A percentile compares a stretch with the other conserved stretches of the same genome.
Evolutionary conservation across 371 early-diverging fungal genomes (phyloP).

Genomic region (Nematocida minor): DNA sequence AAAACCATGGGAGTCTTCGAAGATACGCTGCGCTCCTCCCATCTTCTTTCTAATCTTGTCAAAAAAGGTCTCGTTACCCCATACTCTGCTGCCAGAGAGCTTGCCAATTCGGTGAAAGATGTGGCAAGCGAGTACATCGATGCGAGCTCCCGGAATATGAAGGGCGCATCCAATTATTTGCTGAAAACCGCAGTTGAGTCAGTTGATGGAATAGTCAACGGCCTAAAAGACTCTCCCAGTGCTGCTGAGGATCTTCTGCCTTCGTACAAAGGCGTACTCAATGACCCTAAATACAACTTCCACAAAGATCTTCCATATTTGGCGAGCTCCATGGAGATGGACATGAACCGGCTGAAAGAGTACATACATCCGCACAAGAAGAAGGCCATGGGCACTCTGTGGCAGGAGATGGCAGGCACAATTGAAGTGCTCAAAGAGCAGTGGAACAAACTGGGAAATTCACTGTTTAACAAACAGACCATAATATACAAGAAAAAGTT

Average conservation of each 20-base stretch:
- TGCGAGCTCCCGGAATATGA: background rate
- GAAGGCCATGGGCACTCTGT: background rate
- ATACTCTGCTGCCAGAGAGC: constrained; percentile 17
- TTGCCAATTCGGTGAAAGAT: background rate
- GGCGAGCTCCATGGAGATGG: background rate
- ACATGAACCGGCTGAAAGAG: background rate
- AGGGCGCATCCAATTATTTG: constrained; percentile 28
- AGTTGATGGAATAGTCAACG: constrained; percentile 8
- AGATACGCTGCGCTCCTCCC: constrained; percentile 7
- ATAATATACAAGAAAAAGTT: constrained; percentile 5
- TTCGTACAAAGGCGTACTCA: constrained; percentile 7
- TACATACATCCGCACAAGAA: background rate
- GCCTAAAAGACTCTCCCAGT: constrained; percentile 18
- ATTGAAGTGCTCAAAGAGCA: constrained; percentile 9
- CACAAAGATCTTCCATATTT: background rate
- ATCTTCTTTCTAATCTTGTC: constrained; percentile 21
- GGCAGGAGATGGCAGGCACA: background rate
- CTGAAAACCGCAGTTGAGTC: constrained; percentile 8
- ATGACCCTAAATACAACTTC: background rate
- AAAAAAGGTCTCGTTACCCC: constrained; percentile 34
- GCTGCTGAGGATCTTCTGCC: background rate
- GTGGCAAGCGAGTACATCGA: background rate
- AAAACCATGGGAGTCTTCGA: background rate
- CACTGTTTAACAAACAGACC: background rate
- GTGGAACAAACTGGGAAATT: background rate